Base-by-base conservation (phyloP, 805 yeast species). In the Candida ascalaphidarum region DNA sequence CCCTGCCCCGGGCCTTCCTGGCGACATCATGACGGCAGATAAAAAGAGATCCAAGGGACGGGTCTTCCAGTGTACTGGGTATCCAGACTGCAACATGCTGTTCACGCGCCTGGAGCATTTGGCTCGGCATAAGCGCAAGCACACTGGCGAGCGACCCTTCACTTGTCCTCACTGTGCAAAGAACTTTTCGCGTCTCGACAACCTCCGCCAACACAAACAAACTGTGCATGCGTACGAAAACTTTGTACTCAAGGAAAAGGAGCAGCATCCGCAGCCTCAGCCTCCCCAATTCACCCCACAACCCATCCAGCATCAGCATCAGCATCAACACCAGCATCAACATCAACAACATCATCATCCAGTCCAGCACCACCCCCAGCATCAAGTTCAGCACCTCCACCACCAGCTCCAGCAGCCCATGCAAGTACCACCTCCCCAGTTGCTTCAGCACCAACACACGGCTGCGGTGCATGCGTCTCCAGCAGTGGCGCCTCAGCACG, bases 111-210 rank as follows among this genome's bases (percentile, higher is more conserved):
- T 92, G 7, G 96, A 88, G 50, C 96, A 88, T 55, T 66, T 86
- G 41, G 95, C 95, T 1, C 66, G 96, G 34, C 96, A 86, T 58
- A 80, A 88, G 30, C 62, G 96, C 33, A 88, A 86, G 44, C 96
- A 86, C 51, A 88, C 96, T 1, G 96, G 96, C 23, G 96, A 86
- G 52, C 65, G 95, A 32, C 96, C 96, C 3, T 86, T 85, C 51
- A 75, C 81, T 30, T 86, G 96, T 52, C 80, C 79, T 27, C 81
- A 80, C 50, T 83, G 94, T 50, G 63, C 76, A 19, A 76, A 86
- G 46, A 70, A 74, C 47, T 86, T 86, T 49, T 77, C 86, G 11
- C 67, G 96, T 26, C 58, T 88, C 34, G 96, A 88, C 54, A 88
- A 88, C 50, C 65, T 88, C 36, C 68, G 95, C 35, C 96, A 88